Conservation (phyloP, 2,329 filamentous ascomycete species). For the Fusarium annulatum region DNA sequence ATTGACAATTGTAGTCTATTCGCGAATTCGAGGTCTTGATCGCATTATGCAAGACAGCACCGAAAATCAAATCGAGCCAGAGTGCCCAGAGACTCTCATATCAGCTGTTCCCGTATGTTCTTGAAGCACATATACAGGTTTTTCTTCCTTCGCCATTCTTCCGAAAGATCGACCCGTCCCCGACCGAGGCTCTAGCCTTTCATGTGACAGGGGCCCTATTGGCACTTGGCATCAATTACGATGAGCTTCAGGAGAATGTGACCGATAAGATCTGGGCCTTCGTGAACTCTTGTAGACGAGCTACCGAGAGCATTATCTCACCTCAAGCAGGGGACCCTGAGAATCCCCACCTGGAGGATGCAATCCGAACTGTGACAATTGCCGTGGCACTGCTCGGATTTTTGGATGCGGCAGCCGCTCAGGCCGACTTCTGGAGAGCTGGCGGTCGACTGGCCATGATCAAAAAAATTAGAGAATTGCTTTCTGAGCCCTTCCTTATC, state of each 20-base stretch:
- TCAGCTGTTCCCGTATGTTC: conserved; percentile 85
- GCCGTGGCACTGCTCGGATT: conserved; percentile 91
- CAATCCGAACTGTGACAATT: conserved; percentile 77
- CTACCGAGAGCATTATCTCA: conserved; percentile 65
- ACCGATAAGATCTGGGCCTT: conserved; percentile 77
- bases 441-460: conserved; percentile 80
- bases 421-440: conserved; percentile 83
- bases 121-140: conserved; percentile 82
- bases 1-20: conserved; percentile 69
- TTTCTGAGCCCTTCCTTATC: conserved; percentile 87
- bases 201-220: conserved; percentile 84
- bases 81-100: conserved; percentile 82
- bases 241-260: conserved; percentile 73
- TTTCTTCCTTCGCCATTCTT: conserved; percentile 86
- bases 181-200: conserved; percentile 85
- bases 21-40: conserved; percentile 93
- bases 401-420: conserved; percentile 80
- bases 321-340: conserved; percentile 67
- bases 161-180: conserved; percentile 84
- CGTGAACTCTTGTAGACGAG: conserved; percentile 74
- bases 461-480: conserved; percentile 74
- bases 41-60: conserved; percentile 90
- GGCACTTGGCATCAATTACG: conserved; percentile 80
- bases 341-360: conserved; percentile 71
- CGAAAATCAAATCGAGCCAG: conserved; percentile 74